Evolutionary conservation across 2,329 filamentous ascomycete genomes (phyloP), one percentile per base, ranked within the genome.

Genomic region (Apiospora aurea): DNA sequence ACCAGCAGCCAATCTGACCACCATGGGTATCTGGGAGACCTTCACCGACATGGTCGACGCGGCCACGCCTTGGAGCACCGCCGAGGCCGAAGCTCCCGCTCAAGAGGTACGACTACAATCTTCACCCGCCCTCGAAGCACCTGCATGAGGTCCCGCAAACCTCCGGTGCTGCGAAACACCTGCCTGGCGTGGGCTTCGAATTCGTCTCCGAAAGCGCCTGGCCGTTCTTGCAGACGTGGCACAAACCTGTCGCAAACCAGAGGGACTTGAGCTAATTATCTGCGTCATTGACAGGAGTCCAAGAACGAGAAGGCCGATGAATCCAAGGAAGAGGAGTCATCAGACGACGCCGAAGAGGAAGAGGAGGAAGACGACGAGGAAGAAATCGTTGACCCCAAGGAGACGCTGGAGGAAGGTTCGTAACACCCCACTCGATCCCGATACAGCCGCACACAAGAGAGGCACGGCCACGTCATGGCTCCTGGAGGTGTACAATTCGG

Each of bases 351-450:
- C 11, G 85, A 84, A 24, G 90, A 87, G 38, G 90, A 88, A 47
- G 90, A 89, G 44, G 91, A 91, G 73, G 94, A 96, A 70, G 94
- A 96, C 74, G 93, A 95, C 74, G 92, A 94, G 74, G 93, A 95
- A 75, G 94, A 96, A 86, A 86, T 90, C 74, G 91, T 92, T 78
- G 96, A 98, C 83, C 91, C 92, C 78, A 97, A 97, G 89, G 94
- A 95, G 74, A 89, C 90, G 83, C 85, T 98, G 74, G 93, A 97
- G 85, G 94, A 97, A 90, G 95, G 96, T 98, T 85, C 88, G 94
- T 91, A 57, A 18, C 34, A 69, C 29, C 18, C 24, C 57, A 67
- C 70, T 69, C 34, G 69, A 72, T 70, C 64, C 57, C 34, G 57
- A 41, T 41, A 64, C 57, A 64, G 10, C n/a, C 57, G 29, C 34